phyloP scores from a whole-genome alignment of 2,329 filamentous ascomycete genomes.

The Dactylonectria macrodidyma region DNA sequence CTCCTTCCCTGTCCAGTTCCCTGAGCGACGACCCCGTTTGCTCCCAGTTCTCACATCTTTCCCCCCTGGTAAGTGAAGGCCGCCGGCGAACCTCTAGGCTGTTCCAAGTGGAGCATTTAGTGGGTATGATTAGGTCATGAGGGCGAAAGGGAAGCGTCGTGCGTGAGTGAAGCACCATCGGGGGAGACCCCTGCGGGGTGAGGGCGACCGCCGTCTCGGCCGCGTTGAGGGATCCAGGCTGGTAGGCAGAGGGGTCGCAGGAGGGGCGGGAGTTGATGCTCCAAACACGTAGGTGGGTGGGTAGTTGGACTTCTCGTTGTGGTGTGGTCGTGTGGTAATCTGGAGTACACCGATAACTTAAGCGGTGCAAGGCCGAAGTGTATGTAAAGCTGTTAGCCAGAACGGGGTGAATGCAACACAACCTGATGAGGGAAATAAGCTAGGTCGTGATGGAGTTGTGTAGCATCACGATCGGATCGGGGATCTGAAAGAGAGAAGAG shows the following conservation, averaged over 20 bases:
- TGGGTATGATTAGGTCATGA: conserved; percentile 28
- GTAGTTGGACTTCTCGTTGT: conserved; percentile 12
- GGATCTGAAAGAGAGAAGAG: conserved; percentile 7
- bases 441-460: conserved; percentile 13
- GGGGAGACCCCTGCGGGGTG: conserved; percentile 1
- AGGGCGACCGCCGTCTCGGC: conserved; percentile 20
- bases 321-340: conserved; percentile 21
- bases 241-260: background rate
- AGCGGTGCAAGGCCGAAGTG: conserved; percentile 2
- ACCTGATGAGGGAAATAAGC: conserved; percentile 1
- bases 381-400: background rate
- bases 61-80: conserved; percentile 14
- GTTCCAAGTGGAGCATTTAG: conserved; percentile 2
- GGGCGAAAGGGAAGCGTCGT: conserved; percentile 1
- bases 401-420: conserved; percentile 13
- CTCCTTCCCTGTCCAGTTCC: conserved; percentile 6
- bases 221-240: conserved; percentile 1
- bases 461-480: conserved; percentile 31
- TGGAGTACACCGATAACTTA: conserved; percentile 19
- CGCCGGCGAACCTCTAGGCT: conserved; percentile 19
- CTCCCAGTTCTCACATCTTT: conserved; percentile 30
- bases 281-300: conserved; percentile 2
- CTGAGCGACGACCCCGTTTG: conserved; percentile 6
- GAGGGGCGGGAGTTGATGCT: conserved; percentile 27
- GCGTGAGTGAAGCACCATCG: background rate